phyloP scores from a whole-genome alignment of 1,284 basidiomycete genomes.

The Cutaneotrichosporon cutaneum region DNA sequence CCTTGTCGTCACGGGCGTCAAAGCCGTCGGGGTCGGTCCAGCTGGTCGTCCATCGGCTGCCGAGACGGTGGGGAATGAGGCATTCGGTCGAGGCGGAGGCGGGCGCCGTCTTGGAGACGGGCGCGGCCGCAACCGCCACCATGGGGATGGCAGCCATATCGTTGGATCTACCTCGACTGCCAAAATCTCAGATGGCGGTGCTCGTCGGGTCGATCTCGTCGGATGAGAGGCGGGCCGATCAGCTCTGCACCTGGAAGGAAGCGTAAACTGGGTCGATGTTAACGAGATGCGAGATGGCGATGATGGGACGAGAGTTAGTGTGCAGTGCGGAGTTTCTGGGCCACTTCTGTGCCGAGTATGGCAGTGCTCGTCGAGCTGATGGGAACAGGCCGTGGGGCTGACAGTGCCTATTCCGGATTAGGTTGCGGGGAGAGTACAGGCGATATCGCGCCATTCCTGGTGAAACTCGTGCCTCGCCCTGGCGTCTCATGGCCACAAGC shows the following conservation, averaged over 20 bases:
- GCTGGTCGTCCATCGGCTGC: constrained; percentile 2
- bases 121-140: not conserved
- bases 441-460: no score
- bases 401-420: not conserved
- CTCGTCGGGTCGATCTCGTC: not conserved
- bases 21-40: constrained; percentile 1
- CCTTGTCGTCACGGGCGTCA: constrained; percentile 1
- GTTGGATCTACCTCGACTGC: no score
- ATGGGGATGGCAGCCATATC: constrained; percentile 6
- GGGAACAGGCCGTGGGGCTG: not conserved
- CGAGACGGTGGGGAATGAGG: not conserved
- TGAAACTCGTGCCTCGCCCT: no score
- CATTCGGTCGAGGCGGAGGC: not conserved
- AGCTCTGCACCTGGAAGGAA: not conserved
- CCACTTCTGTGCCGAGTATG: not conserved
- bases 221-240: not conserved
- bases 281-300: not conserved
- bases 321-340: not conserved
- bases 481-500: no score
- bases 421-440: not conserved
- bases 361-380: not conserved
- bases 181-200: not conserved
- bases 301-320: not conserved
- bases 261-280: not conserved
- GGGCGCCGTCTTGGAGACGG: not conserved